Conservation (phyloP, 108 stramenopile species). For the Nitzschia sp. region DNA sequence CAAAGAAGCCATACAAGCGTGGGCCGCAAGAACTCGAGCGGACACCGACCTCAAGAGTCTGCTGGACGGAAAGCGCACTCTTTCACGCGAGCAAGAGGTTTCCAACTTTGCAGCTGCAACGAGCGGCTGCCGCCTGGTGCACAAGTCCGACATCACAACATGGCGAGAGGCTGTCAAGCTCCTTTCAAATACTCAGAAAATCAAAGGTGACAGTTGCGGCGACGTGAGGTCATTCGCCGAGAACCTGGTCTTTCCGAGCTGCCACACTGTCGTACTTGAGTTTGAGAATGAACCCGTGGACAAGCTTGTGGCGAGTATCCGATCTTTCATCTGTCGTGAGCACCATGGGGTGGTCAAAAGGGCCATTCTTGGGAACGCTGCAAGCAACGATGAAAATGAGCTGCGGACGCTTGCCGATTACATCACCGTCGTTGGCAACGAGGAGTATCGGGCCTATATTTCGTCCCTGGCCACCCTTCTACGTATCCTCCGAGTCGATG, state of each 20-base stretch:
- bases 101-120: slow-evolving; percentile 10
- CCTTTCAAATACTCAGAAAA: not conserved
- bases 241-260: slow-evolving; percentile 22
- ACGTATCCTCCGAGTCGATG: slow-evolving; percentile 9
- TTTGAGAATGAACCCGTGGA: slow-evolving; percentile 22
- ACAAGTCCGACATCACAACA: slow-evolving; percentile 19
- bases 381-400: not conserved
- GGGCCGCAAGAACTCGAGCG: slow-evolving; percentile 6
- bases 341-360: slow-evolving; percentile 22
- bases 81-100: slow-evolving; percentile 7
- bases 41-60: slow-evolving; percentile 11
- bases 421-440: slow-evolving; percentile 12
- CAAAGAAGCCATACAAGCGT: slow-evolving; percentile 2
- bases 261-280: slow-evolving; percentile 11
- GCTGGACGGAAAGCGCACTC: slow-evolving; percentile 14
- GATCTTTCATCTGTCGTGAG: slow-evolving; percentile 22
- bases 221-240: slow-evolving; percentile 3
- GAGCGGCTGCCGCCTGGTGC: slow-evolving; percentile 15
- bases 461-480: slow-evolving; percentile 18
- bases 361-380: slow-evolving; percentile 7
- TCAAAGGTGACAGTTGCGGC: slow-evolving; percentile 1
- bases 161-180: slow-evolving; percentile 22
- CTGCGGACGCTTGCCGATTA: slow-evolving; percentile 3
- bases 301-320: slow-evolving; percentile 22
- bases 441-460: slow-evolving; percentile 27